These are phyloP conservation scores for Backusella westeae DNA, from an alignment of 192 early-diverging fungal genomes.

Conservation along the genomic window DNA sequence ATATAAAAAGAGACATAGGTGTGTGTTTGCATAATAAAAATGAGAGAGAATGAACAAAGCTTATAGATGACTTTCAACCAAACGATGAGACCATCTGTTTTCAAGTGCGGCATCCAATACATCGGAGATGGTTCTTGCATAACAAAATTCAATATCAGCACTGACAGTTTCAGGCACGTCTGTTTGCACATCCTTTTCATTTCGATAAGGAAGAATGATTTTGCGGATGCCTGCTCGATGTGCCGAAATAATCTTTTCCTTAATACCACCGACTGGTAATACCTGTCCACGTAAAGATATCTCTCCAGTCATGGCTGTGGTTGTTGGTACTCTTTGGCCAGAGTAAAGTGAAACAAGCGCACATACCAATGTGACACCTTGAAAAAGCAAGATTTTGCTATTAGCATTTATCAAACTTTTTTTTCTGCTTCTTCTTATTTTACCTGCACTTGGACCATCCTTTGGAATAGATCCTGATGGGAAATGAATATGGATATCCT, in stretches of 20 bases:
- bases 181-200: slow-evolving; percentile 66
- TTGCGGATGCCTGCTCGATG: slow-evolving; percentile 74
- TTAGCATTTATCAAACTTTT: slow-evolving; percentile 7
- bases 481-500: slow-evolving; percentile 88
- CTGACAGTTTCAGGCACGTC: slow-evolving; percentile 69
- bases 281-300: slow-evolving; percentile 81
- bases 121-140: slow-evolving; percentile 61
- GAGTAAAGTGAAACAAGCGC: slow-evolving; percentile 78
- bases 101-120: slow-evolving; percentile 60
- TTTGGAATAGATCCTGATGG: slow-evolving; percentile 79
- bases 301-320: slow-evolving; percentile 84
- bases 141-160: slow-evolving; percentile 70
- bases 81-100: slow-evolving; percentile 18
- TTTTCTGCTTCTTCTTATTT: background rate
- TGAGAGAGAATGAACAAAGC: background rate
- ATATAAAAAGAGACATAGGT: background rate
- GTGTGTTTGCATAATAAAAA: background rate
- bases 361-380: slow-evolving; percentile 67
- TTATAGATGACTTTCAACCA: slow-evolving; percentile 37
- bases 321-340: slow-evolving; percentile 47
- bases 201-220: slow-evolving; percentile 69
- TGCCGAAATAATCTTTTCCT: slow-evolving; percentile 84
- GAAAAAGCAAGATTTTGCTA: too few species aligned
- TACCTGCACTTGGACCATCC: slow-evolving; percentile 74
- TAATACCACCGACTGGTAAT: slow-evolving; percentile 82